Conservation (phyloP, 768 basidiomycete genomes). For the Pisolithus albus region DNA sequence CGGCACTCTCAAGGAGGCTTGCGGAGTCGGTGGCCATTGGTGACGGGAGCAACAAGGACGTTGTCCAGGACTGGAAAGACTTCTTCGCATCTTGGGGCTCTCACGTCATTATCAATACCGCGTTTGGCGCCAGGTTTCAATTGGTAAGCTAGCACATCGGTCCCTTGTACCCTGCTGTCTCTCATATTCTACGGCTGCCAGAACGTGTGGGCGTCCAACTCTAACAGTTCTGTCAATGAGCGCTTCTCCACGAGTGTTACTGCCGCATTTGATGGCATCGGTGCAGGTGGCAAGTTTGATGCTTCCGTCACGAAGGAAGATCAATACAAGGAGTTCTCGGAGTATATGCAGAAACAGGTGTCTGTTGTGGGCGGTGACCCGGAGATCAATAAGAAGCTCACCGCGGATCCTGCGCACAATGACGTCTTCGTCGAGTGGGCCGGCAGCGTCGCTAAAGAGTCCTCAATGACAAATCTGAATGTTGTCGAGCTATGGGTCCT, state of each 20-base stretch:
- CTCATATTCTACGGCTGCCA: not conserved
- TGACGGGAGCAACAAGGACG: not conserved
- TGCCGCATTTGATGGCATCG: not conserved
- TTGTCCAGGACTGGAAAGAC: not conserved
- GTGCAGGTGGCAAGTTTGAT: not conserved
- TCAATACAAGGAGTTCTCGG: not conserved
- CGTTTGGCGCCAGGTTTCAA: not conserved
- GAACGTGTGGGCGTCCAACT: not conserved
- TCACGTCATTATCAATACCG: not conserved
- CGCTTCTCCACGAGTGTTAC: not conserved
- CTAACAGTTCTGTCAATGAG: not conserved
- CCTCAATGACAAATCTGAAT: not conserved
- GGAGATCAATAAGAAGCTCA: not conserved
- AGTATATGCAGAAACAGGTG: not conserved
- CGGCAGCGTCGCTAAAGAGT: not conserved
- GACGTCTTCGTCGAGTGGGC: not conserved
- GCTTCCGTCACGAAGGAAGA: not conserved
- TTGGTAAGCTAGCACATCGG: not conserved
- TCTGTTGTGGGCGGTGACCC: not conserved
- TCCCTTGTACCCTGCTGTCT: not conserved
- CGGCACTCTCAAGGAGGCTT: not conserved
- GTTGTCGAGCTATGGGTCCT: not conserved
- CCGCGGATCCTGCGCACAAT: not conserved
- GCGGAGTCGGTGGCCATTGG: not conserved
- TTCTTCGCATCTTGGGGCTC: not conserved